These are phyloP conservation scores for Blastomyces emzantsi DNA, from an alignment of 2,329 filamentous ascomycete genomes.

Conservation along the genomic window DNA sequence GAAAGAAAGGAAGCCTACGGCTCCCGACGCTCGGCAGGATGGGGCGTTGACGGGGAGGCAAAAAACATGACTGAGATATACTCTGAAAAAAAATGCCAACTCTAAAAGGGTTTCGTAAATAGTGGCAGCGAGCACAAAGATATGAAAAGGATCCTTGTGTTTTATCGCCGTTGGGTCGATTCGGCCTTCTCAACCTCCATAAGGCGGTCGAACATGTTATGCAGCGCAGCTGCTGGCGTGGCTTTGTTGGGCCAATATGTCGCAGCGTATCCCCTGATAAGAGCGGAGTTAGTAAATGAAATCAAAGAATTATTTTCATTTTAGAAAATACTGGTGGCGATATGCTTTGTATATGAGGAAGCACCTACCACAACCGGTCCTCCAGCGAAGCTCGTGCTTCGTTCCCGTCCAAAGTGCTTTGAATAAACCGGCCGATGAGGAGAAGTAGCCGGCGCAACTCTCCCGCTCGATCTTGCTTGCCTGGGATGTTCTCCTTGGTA, in stretches of 20 bases:
- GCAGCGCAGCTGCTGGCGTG: constrained; percentile 16
- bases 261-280: constrained; percentile 36
- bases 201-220: constrained; percentile 16
- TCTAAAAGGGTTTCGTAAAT: not conserved
- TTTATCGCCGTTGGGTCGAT: constrained; percentile 6
- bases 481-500: constrained; percentile 39
- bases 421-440: constrained; percentile 41
- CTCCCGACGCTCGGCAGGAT: not conserved
- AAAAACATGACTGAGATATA: not conserved
- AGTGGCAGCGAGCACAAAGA: not conserved
- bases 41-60: too few species aligned
- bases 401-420: constrained; percentile 31
- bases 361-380: constrained; percentile 37
- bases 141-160: not conserved
- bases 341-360: not conserved
- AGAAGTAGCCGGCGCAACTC: constrained; percentile 37
- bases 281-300: not conserved
- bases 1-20: not conserved
- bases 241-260: constrained; percentile 41
- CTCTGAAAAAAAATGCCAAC: not conserved
- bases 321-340: not conserved
- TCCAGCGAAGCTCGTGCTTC: constrained; percentile 34
- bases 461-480: constrained; percentile 35
- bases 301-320: not conserved
- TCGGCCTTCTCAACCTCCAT: constrained; percentile 11